Conservation (phyloP, 768 basidiomycete genomes). For the Megacollybia marginata region DNA sequence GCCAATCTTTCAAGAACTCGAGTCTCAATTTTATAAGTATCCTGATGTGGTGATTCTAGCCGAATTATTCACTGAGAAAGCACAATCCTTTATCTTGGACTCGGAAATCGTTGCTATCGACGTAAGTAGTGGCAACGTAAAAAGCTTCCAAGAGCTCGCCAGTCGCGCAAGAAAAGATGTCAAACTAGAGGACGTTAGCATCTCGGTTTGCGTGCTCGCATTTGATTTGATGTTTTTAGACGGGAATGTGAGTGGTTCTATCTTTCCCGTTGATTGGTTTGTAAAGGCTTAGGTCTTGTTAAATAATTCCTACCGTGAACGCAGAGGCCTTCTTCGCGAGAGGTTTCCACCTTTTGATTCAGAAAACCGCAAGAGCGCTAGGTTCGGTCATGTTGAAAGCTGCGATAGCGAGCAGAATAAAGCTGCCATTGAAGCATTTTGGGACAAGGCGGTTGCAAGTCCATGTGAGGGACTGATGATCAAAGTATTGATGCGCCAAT, state of each 20-base stretch:
- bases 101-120: constrained; percentile 87
- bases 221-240: constrained; percentile 90
- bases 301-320: constrained; percentile 57
- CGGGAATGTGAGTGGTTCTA: constrained; percentile 49
- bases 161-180: constrained; percentile 84
- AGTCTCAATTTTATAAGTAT: constrained; percentile 41
- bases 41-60: constrained; percentile 70
- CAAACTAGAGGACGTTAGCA: constrained; percentile 60
- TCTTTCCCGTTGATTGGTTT: constrained; percentile 4
- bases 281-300: constrained; percentile 50
- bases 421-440: constrained; percentile 65
- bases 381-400: constrained; percentile 68
- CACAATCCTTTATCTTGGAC: constrained; percentile 56
- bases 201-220: constrained; percentile 76
- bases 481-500: constrained; percentile 42
- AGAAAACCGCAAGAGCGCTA: constrained; percentile 39
- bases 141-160: constrained; percentile 83
- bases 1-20: constrained; percentile 14
- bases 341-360: constrained; percentile 51
- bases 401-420: constrained; percentile 58
- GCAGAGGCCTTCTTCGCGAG: constrained; percentile 56
- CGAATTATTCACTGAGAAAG: constrained; percentile 35
- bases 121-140: constrained; percentile 43
- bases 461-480: constrained; percentile 93
- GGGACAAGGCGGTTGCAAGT: constrained; percentile 65